These are phyloP conservation scores for Monilinia aucupariae DNA, from an alignment of 2,329 filamentous ascomycete genomes.

Conservation along the genomic window DNA sequence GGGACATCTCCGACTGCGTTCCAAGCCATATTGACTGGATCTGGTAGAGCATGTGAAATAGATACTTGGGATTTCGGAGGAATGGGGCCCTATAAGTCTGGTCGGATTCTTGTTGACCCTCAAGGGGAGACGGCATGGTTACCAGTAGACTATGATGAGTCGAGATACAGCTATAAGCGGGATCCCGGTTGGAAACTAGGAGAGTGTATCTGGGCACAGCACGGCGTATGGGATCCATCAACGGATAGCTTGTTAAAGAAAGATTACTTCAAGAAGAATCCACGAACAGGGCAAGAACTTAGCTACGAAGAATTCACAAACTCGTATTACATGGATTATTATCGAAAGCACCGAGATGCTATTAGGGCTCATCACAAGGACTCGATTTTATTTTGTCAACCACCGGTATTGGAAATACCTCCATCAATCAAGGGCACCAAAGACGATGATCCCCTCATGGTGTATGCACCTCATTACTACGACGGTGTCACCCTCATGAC, in stretches of 20 bases:
- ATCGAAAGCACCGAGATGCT: constrained; percentile 66
- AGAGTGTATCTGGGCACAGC: constrained; percentile 95
- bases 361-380: constrained; percentile 73
- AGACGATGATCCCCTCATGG: constrained; percentile 85
- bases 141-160: constrained; percentile 75
- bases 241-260: constrained; percentile 74
- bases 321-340: constrained; percentile 84
- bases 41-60: constrained; percentile 82
- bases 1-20: constrained; percentile 90
- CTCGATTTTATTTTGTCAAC: constrained; percentile 85
- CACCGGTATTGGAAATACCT: constrained; percentile 85
- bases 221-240: constrained; percentile 85
- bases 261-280: constrained; percentile 81
- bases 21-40: constrained; percentile 89
- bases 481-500: constrained; percentile 95
- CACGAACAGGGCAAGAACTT: constrained; percentile 64
- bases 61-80: constrained; percentile 91
- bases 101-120: constrained; percentile 76
- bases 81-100: constrained; percentile 86
- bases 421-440: constrained; percentile 78
- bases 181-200: constrained; percentile 86
- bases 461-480: constrained; percentile 93
- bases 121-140: constrained; percentile 83
- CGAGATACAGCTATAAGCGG: constrained; percentile 82
- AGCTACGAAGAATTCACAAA: constrained; percentile 86